These are phyloP conservation scores for Omphalotus guepiniiformis DNA, from an alignment of 768 basidiomycete genomes.

Conservation along the genomic window DNA sequence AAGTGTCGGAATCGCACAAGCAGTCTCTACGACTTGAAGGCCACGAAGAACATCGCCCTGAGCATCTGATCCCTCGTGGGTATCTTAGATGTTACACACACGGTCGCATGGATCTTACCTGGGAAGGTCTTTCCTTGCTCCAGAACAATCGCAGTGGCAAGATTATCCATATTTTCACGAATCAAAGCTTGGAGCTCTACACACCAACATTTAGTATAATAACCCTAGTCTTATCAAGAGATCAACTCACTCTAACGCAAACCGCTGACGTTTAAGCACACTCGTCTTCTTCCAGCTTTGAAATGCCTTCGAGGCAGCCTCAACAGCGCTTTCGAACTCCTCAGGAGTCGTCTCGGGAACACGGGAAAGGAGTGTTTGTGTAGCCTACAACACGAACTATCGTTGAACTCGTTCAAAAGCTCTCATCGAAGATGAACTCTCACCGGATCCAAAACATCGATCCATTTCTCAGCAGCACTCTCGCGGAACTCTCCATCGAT, in stretches of 20 bases:
- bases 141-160: conserved; percentile 86
- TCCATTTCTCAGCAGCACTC: conserved; percentile 75
- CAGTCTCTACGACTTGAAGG: conserved; percentile 82
- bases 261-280: conserved; percentile 80
- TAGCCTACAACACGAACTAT: conserved; percentile 64
- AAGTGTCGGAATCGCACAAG: conserved; percentile 75
- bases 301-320: conserved; percentile 80
- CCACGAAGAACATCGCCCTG: conserved; percentile 93
- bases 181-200: conserved; percentile 87
- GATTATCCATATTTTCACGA: conserved; percentile 76
- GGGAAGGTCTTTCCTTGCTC: conserved; percentile 96
- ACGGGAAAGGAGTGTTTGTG: conserved; percentile 82
- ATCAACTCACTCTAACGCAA: conserved; percentile 57
- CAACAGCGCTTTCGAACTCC: conserved; percentile 82
- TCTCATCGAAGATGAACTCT: conserved; percentile 23
- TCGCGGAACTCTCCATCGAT: conserved; percentile 88
- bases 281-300: conserved; percentile 86
- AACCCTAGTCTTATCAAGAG: neutral
- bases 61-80: conserved; percentile 54
- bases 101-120: conserved; percentile 37
- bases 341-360: conserved; percentile 83
- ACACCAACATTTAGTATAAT: conserved; percentile 47
- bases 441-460: conserved; percentile 89
- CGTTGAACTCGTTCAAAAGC: neutral
- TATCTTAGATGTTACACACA: neutral